These are phyloP conservation scores for Coniochaeta ligniaria DNA, from an alignment of 2,329 filamentous ascomycete species.

Conservation along the genomic window DNA sequence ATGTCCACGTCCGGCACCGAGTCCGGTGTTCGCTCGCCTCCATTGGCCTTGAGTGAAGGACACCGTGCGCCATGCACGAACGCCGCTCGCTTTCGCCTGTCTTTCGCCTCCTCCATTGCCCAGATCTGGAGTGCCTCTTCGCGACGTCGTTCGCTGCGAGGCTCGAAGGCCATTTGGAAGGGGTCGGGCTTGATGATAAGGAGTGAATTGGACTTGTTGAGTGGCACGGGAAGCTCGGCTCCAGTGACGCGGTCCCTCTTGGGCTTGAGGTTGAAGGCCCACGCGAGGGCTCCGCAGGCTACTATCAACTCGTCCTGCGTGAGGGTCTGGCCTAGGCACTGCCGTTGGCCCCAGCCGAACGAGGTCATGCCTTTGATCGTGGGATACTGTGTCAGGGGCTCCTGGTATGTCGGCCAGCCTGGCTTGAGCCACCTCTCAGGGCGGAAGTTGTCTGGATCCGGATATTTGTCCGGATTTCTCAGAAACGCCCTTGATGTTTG, in stretches of 20 bases:
- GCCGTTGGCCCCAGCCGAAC: slow-evolving; percentile 47
- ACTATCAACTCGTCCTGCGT: slow-evolving; percentile 39
- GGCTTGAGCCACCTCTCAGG: slow-evolving; percentile 46
- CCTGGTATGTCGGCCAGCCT: slow-evolving; percentile 42
- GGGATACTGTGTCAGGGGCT: slow-evolving; percentile 40
- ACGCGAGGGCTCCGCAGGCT: slow-evolving; percentile 41
- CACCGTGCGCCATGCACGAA: slow-evolving; percentile 13
- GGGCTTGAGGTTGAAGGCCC: slow-evolving; percentile 29
- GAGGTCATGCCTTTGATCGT: slow-evolving; percentile 45
- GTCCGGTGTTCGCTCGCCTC: background rate
- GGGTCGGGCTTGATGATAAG: slow-evolving; percentile 51
- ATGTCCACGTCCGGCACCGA: background rate
- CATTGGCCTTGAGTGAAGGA: background rate
- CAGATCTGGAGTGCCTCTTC: slow-evolving; percentile 29
- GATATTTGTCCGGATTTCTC: slow-evolving; percentile 41
- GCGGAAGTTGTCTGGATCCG: slow-evolving; percentile 41
- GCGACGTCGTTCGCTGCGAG: slow-evolving; percentile 32
- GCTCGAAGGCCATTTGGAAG: slow-evolving; percentile 47
- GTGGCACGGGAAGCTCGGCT: slow-evolving; percentile 30
- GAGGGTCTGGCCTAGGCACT: slow-evolving; percentile 26
- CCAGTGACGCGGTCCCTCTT: slow-evolving; percentile 36
- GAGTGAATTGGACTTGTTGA: slow-evolving; percentile 44
- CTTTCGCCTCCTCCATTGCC: slow-evolving; percentile 22
- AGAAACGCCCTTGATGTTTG: slow-evolving; percentile 36
- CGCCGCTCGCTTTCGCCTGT: slow-evolving; percentile 16